Conservation (phyloP, 2,329 filamentous ascomycete species). For the Penicillium palitans region DNA sequence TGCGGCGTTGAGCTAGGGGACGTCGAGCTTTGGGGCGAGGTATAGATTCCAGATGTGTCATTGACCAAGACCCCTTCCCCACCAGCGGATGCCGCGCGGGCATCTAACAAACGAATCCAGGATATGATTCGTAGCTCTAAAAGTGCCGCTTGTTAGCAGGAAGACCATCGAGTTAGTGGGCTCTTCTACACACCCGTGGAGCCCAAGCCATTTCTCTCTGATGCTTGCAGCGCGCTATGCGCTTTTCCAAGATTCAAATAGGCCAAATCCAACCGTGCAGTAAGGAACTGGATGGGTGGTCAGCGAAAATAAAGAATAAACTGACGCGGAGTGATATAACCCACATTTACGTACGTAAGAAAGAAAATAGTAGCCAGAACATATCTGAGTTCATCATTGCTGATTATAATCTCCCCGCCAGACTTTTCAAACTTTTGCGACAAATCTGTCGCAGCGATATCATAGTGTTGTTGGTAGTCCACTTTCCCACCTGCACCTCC, state of each 20-base stretch:
- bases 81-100: conserved; percentile 57
- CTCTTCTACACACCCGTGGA: neutral
- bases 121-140: conserved; percentile 34
- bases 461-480: neutral
- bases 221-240: neutral
- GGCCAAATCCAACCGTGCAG: neutral
- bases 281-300: neutral
- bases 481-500: neutral
- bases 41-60: conserved; percentile 17
- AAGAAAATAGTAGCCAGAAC: conserved; percentile 1
- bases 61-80: conserved; percentile 58
- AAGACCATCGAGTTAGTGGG: neutral
- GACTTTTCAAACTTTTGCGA: neutral
- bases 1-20: conserved; percentile 46
- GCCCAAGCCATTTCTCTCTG: neutral
- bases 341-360: neutral
- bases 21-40: conserved; percentile 18
- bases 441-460: neutral
- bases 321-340: neutral
- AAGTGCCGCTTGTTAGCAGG: neutral
- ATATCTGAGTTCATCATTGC: neutral
- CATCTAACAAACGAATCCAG: conserved; percentile 59
- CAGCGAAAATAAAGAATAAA: neutral
- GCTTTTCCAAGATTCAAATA: conserved; percentile 1
- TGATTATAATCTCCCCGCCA: neutral